phyloP scores from a whole-genome alignment of 2,329 filamentous ascomycete genomes.

The Trichoderma polysporum region DNA sequence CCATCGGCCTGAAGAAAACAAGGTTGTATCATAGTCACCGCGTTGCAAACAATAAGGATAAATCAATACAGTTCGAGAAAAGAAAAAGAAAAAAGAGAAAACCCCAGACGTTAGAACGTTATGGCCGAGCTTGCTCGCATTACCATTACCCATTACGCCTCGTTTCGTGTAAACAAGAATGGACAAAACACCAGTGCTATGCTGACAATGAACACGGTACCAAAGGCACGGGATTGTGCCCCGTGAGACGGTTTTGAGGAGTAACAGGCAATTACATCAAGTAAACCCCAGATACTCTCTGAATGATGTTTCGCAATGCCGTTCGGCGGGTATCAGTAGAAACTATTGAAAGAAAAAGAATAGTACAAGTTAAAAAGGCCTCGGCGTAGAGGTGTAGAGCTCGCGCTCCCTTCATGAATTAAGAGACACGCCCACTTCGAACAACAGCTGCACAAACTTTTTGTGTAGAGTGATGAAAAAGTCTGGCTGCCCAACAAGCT shows the following conservation, averaged over 20 bases:
- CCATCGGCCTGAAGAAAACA: neutral
- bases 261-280: neutral
- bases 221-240: neutral
- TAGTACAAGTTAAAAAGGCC: neutral
- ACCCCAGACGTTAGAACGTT: neutral
- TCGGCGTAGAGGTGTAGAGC: neutral
- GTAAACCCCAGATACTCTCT: neutral
- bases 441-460: conserved; percentile 61
- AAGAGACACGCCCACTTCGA: conserved; percentile 57
- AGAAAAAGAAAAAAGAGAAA: neutral
- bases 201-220: conserved; percentile 21
- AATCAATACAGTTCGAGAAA: neutral
- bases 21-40: neutral
- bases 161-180: conserved; percentile 7
- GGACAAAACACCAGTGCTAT: conserved; percentile 26
- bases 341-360: neutral
- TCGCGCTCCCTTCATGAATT: conserved; percentile 40
- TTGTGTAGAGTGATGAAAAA: conserved; percentile 67
- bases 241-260: neutral
- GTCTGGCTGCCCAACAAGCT: conserved; percentile 65
- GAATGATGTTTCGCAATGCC: conserved; percentile 16
- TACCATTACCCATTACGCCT: conserved; percentile 27
- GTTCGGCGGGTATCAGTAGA: conserved; percentile 19
- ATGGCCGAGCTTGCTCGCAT: conserved; percentile 19
- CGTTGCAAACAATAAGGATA: conserved; percentile 2